Evolutionary conservation across 352 stramenopile species (phyloP).

Genomic region (Detonula confervacea): DNA sequence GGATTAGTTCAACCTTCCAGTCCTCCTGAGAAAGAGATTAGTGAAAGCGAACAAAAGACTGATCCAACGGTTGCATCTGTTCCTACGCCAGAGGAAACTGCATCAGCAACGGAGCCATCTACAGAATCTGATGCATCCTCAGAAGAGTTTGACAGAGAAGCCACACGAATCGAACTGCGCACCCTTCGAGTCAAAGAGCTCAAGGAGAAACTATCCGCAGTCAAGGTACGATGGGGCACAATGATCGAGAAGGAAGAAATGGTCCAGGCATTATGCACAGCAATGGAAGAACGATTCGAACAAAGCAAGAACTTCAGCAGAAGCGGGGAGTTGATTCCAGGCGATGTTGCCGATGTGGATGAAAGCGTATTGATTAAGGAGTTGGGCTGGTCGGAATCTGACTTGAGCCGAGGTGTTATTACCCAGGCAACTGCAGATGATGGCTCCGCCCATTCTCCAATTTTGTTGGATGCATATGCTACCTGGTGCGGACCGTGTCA

Average conservation of each 20-base stretch:
- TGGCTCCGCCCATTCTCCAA: constrained; percentile 9
- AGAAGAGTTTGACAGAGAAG: constrained; percentile 41
- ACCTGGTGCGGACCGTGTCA: constrained; percentile 84
- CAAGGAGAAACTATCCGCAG: constrained; percentile 56
- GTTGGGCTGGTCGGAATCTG: constrained; percentile 40
- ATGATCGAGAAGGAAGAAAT: constrained; percentile 84
- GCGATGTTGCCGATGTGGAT: constrained; percentile 60
- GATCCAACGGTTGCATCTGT: too few relatives aligned
- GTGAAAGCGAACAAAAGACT: too few relatives aligned
- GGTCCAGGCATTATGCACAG: constrained; percentile 68
- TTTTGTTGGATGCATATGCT: constrained; percentile 84
- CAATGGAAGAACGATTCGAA: constrained; percentile 42
- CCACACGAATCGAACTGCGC: constrained; percentile 57
- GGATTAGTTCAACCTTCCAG: too few relatives aligned
- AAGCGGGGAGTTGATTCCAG: constrained; percentile 60
- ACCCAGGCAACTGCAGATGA: neutral
- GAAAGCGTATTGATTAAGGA: constrained; percentile 65
- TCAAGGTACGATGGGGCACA: constrained; percentile 71
- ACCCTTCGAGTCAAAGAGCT: constrained; percentile 63
- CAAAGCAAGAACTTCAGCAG: constrained; percentile 57
- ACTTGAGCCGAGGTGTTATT: constrained; percentile 13
- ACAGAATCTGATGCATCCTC: too few relatives aligned
- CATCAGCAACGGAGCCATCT: too few relatives aligned
- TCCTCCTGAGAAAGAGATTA: too few relatives aligned
- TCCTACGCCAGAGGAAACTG: too few relatives aligned